Base-by-base conservation (phyloP, 116 monocot species). In the Papilionanthe hybrid region DNA sequence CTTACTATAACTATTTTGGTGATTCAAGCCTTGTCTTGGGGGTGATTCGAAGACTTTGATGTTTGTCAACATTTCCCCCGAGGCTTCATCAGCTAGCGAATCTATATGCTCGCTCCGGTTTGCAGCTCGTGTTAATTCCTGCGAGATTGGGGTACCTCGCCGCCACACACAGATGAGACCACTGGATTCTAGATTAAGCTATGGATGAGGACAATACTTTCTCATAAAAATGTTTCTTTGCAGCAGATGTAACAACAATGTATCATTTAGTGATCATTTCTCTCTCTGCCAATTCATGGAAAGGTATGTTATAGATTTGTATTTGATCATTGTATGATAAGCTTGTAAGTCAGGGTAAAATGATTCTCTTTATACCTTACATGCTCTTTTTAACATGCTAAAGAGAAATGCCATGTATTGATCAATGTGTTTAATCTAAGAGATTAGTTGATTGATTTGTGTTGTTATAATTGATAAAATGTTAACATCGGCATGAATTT, bases 21-120 rank as follows among this genome's bases (percentile, higher is more conserved):
- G 53, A 22, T 50, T 22, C 3, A 75, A 90, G 90, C 90, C 87
- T 77, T 90, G 87, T 32, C 86, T 90, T 77, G 90, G 83, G 17
- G 90, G 90, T 0, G 87, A 90, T 50, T 87, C 90, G 0, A 90
- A 87, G 37, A 88, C 87, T 3, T 73, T 90, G 4, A 90, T 90
- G 90, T 85, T 90, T 69, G 90, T 90, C 25, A 90, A 90, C 65
- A 80, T 90, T 11, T 84, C 90, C 2, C 90, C 86, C 0, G 90
- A 87, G 77, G 28, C 56, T 47, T 83, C 90, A 7, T 90, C 90
- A 1, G 73, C 74, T 0, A 75, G 73, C 5, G 90, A 90, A 48
- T 87, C 90, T 0, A 55, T 90, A 6, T 85, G 87, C 60, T 90
- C 90, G 1, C 84, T 90, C 42, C 80, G 86, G 11, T 90, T 90